Conservation (phyloP, 495 filamentous ascomycete genomes). For the Penicillium verhagenii region DNA sequence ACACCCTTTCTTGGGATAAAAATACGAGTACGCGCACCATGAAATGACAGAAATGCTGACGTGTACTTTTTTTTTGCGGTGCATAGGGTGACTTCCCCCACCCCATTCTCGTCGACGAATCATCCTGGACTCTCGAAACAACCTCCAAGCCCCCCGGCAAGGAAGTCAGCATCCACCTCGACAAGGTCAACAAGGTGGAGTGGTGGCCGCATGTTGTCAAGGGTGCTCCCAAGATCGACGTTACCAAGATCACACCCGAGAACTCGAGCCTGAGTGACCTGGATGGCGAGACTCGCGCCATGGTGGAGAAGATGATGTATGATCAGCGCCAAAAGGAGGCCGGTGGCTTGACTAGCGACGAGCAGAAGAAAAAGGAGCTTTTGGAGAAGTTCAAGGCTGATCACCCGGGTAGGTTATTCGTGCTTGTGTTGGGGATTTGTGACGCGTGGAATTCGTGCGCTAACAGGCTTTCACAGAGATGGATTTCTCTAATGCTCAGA, state of each 20-base stretch:
- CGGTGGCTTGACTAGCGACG: conserved; percentile 83
- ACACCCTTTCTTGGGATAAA: no score
- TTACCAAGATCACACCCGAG: conserved; percentile 91
- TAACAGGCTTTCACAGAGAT: conserved; percentile 39
- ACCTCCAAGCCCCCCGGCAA: conserved; percentile 60
- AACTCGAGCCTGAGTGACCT: conserved; percentile 85
- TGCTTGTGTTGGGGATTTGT: no score
- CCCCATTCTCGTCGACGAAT: conserved; percentile 76
- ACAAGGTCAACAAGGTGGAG: conserved; percentile 95
- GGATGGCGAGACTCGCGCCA: conserved; percentile 92
- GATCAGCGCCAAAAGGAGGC: conserved; percentile 97
- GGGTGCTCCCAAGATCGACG: conserved; percentile 78
- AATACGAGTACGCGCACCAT: no score
- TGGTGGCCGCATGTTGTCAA: conserved; percentile 96
- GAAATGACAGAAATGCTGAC: not conserved
- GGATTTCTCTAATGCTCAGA: conserved; percentile 51
- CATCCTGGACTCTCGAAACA: conserved; percentile 87
- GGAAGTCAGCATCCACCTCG: conserved; percentile 83
- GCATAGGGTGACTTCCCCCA: conserved; percentile 80
- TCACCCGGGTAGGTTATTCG: conserved; percentile 73
- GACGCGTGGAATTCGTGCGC: not conserved
- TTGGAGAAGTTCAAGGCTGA: conserved; percentile 86
- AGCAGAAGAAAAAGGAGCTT: conserved; percentile 89
- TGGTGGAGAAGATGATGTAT: conserved; percentile 99
- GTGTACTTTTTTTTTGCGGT: not conserved